Conservation (phyloP, 179 eudicot species). For the Spinacia oleracea region DNA sequence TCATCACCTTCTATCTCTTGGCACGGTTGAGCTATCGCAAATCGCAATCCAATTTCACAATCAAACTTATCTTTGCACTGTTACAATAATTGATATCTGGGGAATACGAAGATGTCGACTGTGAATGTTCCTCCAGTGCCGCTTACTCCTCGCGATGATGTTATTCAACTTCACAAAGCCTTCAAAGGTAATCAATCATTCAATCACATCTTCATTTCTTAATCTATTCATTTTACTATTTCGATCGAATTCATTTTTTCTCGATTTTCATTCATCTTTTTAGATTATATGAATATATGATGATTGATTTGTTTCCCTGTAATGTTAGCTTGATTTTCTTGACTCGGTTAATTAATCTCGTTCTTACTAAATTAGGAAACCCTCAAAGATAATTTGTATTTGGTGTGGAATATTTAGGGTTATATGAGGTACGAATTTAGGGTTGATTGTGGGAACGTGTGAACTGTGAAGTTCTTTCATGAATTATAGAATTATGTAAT, state of each 20-base stretch:
- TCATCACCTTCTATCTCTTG: no score
- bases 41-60: not conserved
- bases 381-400: no score
- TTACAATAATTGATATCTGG: not conserved
- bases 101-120: constrained; percentile 47
- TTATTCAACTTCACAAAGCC: constrained; percentile 46
- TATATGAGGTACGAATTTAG: not conserved
- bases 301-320: no score
- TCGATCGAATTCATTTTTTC: not conserved
- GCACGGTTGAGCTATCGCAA: no score
- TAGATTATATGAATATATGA: no score
- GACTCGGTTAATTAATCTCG: no score
- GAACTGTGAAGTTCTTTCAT: no score
- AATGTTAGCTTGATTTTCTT: no score
- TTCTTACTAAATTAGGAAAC: no score
- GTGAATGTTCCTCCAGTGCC: constrained; percentile 44
- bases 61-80: not conserved
- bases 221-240: not conserved
- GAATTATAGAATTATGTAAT: not conserved
- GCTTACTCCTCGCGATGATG: constrained; percentile 61
- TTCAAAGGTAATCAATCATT: constrained; percentile 46
- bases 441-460: not conserved
- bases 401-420: no score
- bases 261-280: no score
- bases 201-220: not conserved